Evolutionary conservation across 805 yeast genomes (phyloP).

Genomic region (Metschnikowia anglica): DNA sequence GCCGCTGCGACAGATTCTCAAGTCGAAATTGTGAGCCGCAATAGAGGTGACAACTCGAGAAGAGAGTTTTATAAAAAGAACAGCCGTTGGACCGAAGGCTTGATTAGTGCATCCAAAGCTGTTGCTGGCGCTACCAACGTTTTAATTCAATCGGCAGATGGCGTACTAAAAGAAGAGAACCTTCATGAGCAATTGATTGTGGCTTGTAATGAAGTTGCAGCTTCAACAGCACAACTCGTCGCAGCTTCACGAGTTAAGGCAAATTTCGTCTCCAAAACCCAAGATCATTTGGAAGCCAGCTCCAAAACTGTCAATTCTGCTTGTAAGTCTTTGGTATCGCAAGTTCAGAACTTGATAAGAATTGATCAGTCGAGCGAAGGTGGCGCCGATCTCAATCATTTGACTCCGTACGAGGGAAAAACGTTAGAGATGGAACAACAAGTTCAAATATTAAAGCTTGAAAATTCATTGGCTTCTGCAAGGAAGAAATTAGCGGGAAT

Average conservation of each 20-base stretch:
- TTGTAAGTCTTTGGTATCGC: conserved; percentile 66
- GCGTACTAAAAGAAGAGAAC: conserved; percentile 62
- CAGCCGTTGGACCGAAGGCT: conserved; percentile 92
- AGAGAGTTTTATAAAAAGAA: conserved; percentile 83
- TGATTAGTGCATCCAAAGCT: conserved; percentile 83
- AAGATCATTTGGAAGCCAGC: conserved; percentile 67
- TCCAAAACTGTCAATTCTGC: conserved; percentile 71
- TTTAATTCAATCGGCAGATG: conserved; percentile 85
- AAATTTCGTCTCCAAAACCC: conserved; percentile 70
- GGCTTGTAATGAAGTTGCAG: conserved; percentile 88
- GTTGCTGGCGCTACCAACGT: conserved; percentile 81
- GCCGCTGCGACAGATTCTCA: conserved; percentile 79
- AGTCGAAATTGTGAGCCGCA: conserved; percentile 72
- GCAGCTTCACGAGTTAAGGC: conserved; percentile 90
- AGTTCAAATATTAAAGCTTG: conserved; percentile 81
- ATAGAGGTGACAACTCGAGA: conserved; percentile 61
- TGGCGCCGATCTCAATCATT: conserved; percentile 61
- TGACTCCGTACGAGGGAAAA: conserved; percentile 77
- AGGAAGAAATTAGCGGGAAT: conserved; percentile 83
- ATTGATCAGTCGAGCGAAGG: conserved; percentile 34
- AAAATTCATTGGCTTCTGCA: conserved; percentile 67
- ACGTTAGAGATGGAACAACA: conserved; percentile 92
- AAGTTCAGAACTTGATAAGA: conserved; percentile 61
- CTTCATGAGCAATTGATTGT: conserved; percentile 83
- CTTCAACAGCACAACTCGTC: conserved; percentile 88